phyloP scores from a whole-genome alignment of 306 rosid species.

The Spatholobus suberectus region DNA sequence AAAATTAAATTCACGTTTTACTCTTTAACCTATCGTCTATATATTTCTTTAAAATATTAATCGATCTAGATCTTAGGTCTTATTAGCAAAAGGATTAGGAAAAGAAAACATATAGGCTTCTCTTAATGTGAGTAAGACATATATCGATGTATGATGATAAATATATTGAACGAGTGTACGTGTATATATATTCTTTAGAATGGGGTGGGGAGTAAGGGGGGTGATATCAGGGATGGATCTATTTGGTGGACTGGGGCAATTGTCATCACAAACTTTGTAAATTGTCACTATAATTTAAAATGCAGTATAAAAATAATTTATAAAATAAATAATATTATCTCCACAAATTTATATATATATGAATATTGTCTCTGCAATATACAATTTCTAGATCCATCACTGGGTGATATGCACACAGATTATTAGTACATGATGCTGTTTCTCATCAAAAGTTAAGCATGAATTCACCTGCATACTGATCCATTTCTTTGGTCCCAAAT shows the following conservation, averaged over 20 bases:
- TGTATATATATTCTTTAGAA: neutral
- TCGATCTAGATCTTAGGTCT: neutral
- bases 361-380: too few relatives aligned
- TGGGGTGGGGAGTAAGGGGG: neutral
- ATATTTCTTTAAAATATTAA: neutral
- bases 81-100: neutral
- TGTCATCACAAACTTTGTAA: too few relatives aligned
- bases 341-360: too few relatives aligned
- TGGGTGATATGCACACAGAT: neutral
- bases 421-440: neutral
- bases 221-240: too few relatives aligned
- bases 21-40: neutral
- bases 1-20: neutral
- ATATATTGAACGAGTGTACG: neutral
- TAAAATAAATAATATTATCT: too few relatives aligned
- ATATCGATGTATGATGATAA: neutral
- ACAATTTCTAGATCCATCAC: too few relatives aligned
- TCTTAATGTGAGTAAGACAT: neutral
- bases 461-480: conserved; percentile 33
- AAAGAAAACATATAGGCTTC: neutral
- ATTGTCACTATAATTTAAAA: too few relatives aligned
- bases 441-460: neutral
- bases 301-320: too few relatives aligned
- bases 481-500: neutral
- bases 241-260: too few relatives aligned